Base-by-base conservation (phyloP, 805 yeast species). In the Saturnispora kantuleensis region DNA sequence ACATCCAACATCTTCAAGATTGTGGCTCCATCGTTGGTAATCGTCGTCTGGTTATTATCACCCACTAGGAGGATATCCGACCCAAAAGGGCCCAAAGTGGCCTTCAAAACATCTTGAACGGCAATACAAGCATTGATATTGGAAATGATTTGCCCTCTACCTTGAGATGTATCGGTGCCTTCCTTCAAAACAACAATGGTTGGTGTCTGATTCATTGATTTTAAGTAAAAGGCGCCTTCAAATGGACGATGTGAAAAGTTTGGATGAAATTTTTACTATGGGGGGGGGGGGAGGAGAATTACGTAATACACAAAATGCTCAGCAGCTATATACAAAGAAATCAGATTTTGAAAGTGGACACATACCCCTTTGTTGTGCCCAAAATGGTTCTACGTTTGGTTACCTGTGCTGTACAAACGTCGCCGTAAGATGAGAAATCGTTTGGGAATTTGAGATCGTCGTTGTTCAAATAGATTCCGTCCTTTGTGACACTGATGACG, bases 11-110 rank as follows among this genome's bases (percentile, higher is more conserved):
- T 75, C 58, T 89, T 88, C 52, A 93, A 69, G 52, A 93, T 93
- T 2, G 99, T 93, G 41, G 98, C 98, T 50, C 99, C 99, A 68
- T 93, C 99, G 63, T 93, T 93, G 40, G 99, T 93, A 53, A 93
- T 89, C 17, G 97, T 93, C 39, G 97, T 86, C 55, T 77, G 81
- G 45, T 95, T 95, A 56, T 76, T 78, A 37, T 81, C 79, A 11
- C 52, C 48, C 35, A 90, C 97, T 57, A 93, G 80, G 60, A 93
- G 70, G 52, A 90, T 89, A 66, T 93, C 99, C 31, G 96, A 85
- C 21, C 99, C 99, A 56, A 93, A 74, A 39, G 99, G 99, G 4
- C 99, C 99, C 52, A 93, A 72, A 0, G 99, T 93, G 42, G 97
- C 88, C 55, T 84, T 82, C 57, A 93, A 72, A 29, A 97, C 87